A percentile compares a stretch with the other conserved stretches of the same genome.
Conservation (phyloP, 306 rosid species). For the Cucumis sativus region Cucumber_9930_V3 NC_026660.2:23081501-23082000, state of each 20-base stretch:
- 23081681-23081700: constrained; percentile 89
- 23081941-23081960: constrained; percentile 86
- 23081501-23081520: constrained; percentile 4
- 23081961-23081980: constrained; percentile 89
- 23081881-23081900: constrained; percentile 82
- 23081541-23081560: constrained; percentile 75
- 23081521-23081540: constrained; percentile 58
- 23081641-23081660: constrained; percentile 93
- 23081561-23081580: constrained; percentile 81
- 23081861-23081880: constrained; percentile 99
- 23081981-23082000: constrained; percentile 99
- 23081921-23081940: constrained; percentile 81
- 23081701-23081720: constrained; percentile 61
- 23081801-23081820: constrained; percentile 75
- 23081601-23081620: constrained; percentile 90
- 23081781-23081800: constrained; percentile 75
- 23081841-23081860: constrained; percentile 68
- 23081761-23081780: constrained; percentile 11
- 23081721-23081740: not conserved
- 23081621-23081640: constrained; percentile 89
- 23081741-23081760: not conserved
- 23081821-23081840: constrained; percentile 83
- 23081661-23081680: constrained; percentile 97
- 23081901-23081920: constrained; percentile 91
- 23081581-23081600: constrained; percentile 94